A percentile compares a stretch with the other conserved stretches of the same genome.
Conservation (phyloP, 495 filamentous ascomycete species). For the Pseudoneurospora amorphoporcata region DNA sequence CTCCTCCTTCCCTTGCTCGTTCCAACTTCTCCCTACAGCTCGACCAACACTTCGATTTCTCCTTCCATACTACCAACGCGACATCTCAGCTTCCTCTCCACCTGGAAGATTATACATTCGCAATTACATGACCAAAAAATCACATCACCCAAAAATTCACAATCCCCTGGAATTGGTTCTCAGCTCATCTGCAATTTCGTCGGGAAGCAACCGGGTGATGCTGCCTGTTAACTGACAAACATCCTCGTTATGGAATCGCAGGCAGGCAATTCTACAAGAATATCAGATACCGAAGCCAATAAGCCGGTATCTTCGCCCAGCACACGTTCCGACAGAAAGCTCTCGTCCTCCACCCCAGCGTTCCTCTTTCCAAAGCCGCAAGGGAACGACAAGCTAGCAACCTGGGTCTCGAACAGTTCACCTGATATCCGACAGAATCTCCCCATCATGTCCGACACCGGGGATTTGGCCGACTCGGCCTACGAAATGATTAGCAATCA, state of each 20-base stretch:
- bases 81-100: background rate
- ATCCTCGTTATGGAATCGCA: constrained; percentile 38
- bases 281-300: constrained; percentile 3
- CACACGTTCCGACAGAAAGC: constrained; percentile 1
- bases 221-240: background rate
- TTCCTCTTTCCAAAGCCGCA: constrained; percentile 41
- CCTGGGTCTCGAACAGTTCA: constrained; percentile 42
- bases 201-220: background rate
- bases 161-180: background rate
- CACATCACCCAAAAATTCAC: background rate
- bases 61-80: background rate
- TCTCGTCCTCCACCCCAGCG: constrained; percentile 25
- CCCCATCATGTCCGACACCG: constrained; percentile 30
- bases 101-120: background rate
- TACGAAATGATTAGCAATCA: constrained; percentile 40
- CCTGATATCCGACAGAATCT: constrained; percentile 36
- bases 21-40: background rate
- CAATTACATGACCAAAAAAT: background rate
- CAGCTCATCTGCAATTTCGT: background rate
- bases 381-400: constrained; percentile 37
- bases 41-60: background rate
- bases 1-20: background rate
- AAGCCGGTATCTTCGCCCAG: background rate
- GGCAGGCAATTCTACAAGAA: constrained; percentile 4
- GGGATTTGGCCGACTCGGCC: constrained; percentile 43